Evolutionary conservation across 805 yeast genomes (phyloP).

Genomic region (Kodamaea kaohsiungensis): DNA sequence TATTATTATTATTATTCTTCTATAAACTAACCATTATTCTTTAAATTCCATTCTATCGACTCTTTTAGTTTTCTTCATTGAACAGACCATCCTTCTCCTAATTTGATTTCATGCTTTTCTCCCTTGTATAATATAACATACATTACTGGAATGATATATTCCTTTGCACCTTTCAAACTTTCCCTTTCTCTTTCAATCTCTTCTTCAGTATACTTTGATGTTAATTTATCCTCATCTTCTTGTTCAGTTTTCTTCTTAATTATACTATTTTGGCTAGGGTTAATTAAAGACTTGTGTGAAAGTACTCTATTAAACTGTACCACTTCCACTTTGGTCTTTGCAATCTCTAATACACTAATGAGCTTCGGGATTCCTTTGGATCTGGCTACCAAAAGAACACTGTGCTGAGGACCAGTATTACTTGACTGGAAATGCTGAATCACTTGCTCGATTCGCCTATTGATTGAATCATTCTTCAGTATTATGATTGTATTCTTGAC

Average conservation of each 20-base stretch:
- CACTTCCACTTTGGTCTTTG: slow-evolving; percentile 15
- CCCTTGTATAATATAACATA: slow-evolving; percentile 15
- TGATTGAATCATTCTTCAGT: slow-evolving; percentile 18
- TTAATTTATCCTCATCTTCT: background rate
- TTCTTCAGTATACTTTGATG: slow-evolving; percentile 7
- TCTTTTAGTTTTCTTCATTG: too few relatives aligned
- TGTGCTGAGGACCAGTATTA: slow-evolving; percentile 2
- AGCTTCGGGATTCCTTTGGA: slow-evolving; percentile 20
- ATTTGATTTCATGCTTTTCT: slow-evolving; percentile 3
- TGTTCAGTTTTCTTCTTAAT: background rate
- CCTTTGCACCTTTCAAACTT: slow-evolving; percentile 23
- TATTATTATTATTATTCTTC: background rate
- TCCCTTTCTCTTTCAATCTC: slow-evolving; percentile 12
- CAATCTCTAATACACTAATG: slow-evolving; percentile 21
- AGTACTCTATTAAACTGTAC: slow-evolving; percentile 20
- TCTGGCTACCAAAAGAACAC: slow-evolving; percentile 19
- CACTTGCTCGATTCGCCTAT: slow-evolving; percentile 16
- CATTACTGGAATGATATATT: slow-evolving; percentile 21
- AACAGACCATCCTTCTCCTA: slow-evolving; percentile 18
- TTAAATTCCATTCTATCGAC: background rate
- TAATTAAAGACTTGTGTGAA: slow-evolving; percentile 14
- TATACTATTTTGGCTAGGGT: slow-evolving; percentile 9
- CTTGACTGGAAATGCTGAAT: slow-evolving; percentile 3
- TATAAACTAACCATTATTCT: background rate
- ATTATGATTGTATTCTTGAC: slow-evolving; percentile 10